These are phyloP conservation scores for Penicillium tannophilum DNA, from an alignment of 495 filamentous ascomycete species.

Conservation along the genomic window DNA sequence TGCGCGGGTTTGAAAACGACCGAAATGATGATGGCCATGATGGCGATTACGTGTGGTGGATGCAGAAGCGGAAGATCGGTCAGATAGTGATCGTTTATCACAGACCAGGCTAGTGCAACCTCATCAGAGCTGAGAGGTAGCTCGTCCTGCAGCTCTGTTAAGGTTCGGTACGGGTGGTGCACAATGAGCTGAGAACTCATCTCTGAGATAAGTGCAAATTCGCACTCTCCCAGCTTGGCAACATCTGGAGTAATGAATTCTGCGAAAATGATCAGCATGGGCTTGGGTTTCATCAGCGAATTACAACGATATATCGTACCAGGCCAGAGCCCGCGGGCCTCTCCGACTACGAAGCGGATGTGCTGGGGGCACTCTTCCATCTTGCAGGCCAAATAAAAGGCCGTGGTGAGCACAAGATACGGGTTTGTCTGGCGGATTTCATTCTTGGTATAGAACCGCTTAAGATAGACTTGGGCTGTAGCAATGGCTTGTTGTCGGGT, in stretches of 20 bases:
- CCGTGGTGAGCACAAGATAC: slow-evolving; percentile 86
- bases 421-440: slow-evolving; percentile 93
- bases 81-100: slow-evolving; percentile 96
- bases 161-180: slow-evolving; percentile 93
- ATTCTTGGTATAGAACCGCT: slow-evolving; percentile 89
- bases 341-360: slow-evolving; percentile 81
- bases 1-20: slow-evolving; percentile 71
- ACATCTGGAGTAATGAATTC: slow-evolving; percentile 80
- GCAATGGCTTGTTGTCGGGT: slow-evolving; percentile 91
- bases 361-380: slow-evolving; percentile 99
- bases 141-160: slow-evolving; percentile 69
- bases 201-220: slow-evolving; percentile 93
- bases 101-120: slow-evolving; percentile 71
- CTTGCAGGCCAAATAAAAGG: slow-evolving; percentile 94
- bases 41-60: slow-evolving; percentile 85
- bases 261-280: slow-evolving; percentile 35
- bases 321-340: slow-evolving; percentile 87
- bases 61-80: slow-evolving; percentile 89
- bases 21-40: slow-evolving; percentile 86
- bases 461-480: slow-evolving; percentile 92
- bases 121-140: slow-evolving; percentile 79
- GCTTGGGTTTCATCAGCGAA: neutral
- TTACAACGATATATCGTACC: slow-evolving; percentile 46
- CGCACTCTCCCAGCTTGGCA: slow-evolving; percentile 91
- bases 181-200: slow-evolving; percentile 94